phyloP scores from a whole-genome alignment of 2,329 filamentous ascomycete genomes.

The Aspergillus aculeatus region DNA sequence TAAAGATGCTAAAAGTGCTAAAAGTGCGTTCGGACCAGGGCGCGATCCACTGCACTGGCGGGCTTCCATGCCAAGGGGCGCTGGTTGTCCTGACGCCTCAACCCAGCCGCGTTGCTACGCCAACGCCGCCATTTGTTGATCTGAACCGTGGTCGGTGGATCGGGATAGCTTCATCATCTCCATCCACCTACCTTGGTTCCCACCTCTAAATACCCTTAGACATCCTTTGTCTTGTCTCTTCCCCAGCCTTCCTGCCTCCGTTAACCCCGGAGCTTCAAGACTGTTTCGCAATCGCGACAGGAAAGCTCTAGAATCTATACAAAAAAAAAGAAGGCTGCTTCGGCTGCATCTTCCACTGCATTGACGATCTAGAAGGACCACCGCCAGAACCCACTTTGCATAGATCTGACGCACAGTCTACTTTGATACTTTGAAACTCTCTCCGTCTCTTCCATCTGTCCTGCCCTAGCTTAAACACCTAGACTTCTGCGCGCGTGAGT shows the following conservation, averaged over 20 bases:
- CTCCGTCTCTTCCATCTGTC: slow-evolving; percentile 8
- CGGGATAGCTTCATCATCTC: slow-evolving; percentile 29
- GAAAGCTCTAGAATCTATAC: slow-evolving; percentile 6
- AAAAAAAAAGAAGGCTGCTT: slow-evolving; percentile 1
- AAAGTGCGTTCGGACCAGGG: slow-evolving; percentile 16
- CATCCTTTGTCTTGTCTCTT: slow-evolving; percentile 23
- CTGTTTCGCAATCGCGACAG: slow-evolving; percentile 6
- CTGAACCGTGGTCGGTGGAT: slow-evolving; percentile 36
- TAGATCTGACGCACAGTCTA: slow-evolving; percentile 17
- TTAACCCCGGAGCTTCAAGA: slow-evolving; percentile 12
- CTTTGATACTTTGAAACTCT: slow-evolving; percentile 8
- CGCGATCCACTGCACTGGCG: slow-evolving; percentile 21
- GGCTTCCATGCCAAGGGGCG: slow-evolving; percentile 22
- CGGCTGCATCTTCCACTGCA: slow-evolving; percentile 7
- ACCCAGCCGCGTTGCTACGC: slow-evolving; percentile 34
- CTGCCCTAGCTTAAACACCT: slow-evolving; percentile 9
- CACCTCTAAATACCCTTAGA: slow-evolving; percentile 30
- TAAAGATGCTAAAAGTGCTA: slow-evolving; percentile 3
- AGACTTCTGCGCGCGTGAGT: slow-evolving; percentile 13
- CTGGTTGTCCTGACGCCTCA: slow-evolving; percentile 35
- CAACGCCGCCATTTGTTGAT: slow-evolving; percentile 42
- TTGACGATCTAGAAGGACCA: slow-evolving; percentile 7
- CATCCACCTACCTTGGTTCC: slow-evolving; percentile 30
- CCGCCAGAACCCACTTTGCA: slow-evolving; percentile 11
- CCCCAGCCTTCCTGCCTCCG: slow-evolving; percentile 15